phyloP scores from a whole-genome alignment of 352 stramenopile species.

The Phytopythium helicoides region DNA sequence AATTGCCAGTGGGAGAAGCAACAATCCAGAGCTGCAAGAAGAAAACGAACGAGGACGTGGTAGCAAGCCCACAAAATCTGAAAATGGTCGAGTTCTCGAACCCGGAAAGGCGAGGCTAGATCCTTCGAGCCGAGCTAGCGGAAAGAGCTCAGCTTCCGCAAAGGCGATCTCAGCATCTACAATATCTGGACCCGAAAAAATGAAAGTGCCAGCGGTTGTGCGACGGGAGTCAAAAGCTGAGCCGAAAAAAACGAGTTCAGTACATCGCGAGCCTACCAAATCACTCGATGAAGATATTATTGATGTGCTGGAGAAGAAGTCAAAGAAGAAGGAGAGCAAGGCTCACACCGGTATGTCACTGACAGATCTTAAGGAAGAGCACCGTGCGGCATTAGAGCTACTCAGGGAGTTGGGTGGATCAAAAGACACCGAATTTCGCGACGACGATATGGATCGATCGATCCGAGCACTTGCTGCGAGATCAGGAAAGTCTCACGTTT shows the following conservation, averaged over 20 bases:
- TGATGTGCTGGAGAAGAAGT: not conserved
- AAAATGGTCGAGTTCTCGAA: no score
- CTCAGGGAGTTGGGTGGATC: slow-evolving; percentile 70
- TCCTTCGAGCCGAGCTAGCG: no score
- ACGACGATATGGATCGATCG: slow-evolving; percentile 12
- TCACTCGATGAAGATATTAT: not conserved
- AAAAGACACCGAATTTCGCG: slow-evolving; percentile 37
- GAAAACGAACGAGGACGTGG: not conserved
- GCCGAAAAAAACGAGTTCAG: no score
- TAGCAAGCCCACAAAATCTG: not conserved
- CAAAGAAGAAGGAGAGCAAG: slow-evolving; percentile 36
- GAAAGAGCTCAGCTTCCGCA: no score
- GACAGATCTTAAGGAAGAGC: slow-evolving; percentile 70
- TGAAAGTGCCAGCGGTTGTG: no score
- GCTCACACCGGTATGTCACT: slow-evolving; percentile 53
- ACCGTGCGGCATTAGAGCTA: slow-evolving; percentile 67
- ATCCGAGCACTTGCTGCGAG: slow-evolving; percentile 1
- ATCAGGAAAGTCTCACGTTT: not conserved
- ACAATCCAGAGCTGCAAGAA: not conserved
- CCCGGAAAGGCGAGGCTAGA: no score
- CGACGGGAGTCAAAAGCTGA: no score
- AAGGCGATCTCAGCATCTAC: no score
- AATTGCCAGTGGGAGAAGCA: not conserved
- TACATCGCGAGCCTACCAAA: not conserved
- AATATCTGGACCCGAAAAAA: no score